Base-by-base conservation (phyloP, 2,329 filamentous ascomycete genomes). In the Monilinia polystroma region DNA sequence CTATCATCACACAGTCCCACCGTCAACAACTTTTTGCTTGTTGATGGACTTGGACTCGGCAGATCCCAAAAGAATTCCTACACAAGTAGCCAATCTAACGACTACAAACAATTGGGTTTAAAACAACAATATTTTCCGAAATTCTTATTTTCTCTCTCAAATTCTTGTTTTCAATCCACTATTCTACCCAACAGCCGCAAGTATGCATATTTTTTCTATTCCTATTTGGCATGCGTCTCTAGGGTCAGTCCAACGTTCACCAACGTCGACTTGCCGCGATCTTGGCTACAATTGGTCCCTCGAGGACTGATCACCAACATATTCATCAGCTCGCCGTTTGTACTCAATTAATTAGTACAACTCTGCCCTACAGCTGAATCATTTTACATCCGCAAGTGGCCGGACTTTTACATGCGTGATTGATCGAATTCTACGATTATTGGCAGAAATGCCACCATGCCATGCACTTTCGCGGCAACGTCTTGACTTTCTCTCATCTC, bases 201-300 rank as follows among this genome's bases (percentile, higher is more conserved):
- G 38, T 18, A 38, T 59, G 20, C 53, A 59, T 59, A 52, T 23
- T 41, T 65, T 64, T 65, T 64, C 41, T n/a, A 49, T 49, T 59
- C 45, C 63, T 52, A 18, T 26, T 59, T 43, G 14, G 43, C 55
- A 12, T 60, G 63, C 63, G 11, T 51, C 54, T 35, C 29, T 65
- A 52, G 63, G 63, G 54, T 60, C 45, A 38, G 63, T 65, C 64
- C 54, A 66, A 66, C 64, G 32, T 54, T 68, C 56, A 63, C 63
- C 64, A 70, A 70, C 55, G 59, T 68, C 67, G 58, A 71, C 57
- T 62, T 72, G 70, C 69, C 69, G 68, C 66, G 51, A 41, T 53
- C 49, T n/a, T 64, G 29, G 69, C 68, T 54, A 66, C 65, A 63
- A 62, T 66, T 66, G 64, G 47, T 60, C 64, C 56, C 64, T 66